These are phyloP conservation scores for Alternaria brassicicola DNA, from an alignment of 2,329 filamentous ascomycete species.

Conservation along the genomic window DNA sequence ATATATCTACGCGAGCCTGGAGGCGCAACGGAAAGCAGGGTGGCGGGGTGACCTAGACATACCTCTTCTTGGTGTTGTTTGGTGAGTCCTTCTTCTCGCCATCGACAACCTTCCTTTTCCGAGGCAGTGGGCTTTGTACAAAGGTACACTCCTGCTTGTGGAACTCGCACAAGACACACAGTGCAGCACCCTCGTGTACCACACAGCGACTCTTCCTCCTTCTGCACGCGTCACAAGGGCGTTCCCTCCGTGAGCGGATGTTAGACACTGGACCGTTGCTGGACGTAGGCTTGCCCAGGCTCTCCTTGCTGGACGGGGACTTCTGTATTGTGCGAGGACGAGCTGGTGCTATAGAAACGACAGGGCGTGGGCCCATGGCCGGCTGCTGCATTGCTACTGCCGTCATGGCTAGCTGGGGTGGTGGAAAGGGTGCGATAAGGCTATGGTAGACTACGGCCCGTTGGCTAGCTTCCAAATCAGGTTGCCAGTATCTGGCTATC, in stretches of 20 bases:
- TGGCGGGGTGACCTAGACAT: slow-evolving; percentile 50
- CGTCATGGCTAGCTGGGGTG: slow-evolving; percentile 48
- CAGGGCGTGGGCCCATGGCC: slow-evolving; percentile 49
- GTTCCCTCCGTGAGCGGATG: slow-evolving; percentile 49
- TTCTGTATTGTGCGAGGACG: slow-evolving; percentile 50
- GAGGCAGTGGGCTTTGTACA: slow-evolving; percentile 74
- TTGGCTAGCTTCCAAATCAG: slow-evolving; percentile 38
- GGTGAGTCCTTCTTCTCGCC: slow-evolving; percentile 65
- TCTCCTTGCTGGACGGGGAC: slow-evolving; percentile 52
- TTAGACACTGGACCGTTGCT: slow-evolving; percentile 45
- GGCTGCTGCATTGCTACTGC: slow-evolving; percentile 48
- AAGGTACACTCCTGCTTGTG: slow-evolving; percentile 81
- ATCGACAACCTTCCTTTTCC: slow-evolving; percentile 78
- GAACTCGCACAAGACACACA: slow-evolving; percentile 78
- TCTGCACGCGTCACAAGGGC: slow-evolving; percentile 70
- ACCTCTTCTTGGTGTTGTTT: slow-evolving; percentile 70
- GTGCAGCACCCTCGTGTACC: slow-evolving; percentile 73
- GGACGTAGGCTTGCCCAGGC: slow-evolving; percentile 48
- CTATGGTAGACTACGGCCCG: slow-evolving; percentile 39
- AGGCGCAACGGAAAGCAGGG: slow-evolving; percentile 14
- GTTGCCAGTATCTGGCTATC: slow-evolving; percentile 22
- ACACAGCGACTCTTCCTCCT: slow-evolving; percentile 77
- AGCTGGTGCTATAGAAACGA: slow-evolving; percentile 54
- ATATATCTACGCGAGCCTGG: slow-evolving; percentile 13
- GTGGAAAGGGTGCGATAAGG: slow-evolving; percentile 29